phyloP scores from a whole-genome alignment of 73 alveolate species.

The Durusdinium trenchii region DNA sequence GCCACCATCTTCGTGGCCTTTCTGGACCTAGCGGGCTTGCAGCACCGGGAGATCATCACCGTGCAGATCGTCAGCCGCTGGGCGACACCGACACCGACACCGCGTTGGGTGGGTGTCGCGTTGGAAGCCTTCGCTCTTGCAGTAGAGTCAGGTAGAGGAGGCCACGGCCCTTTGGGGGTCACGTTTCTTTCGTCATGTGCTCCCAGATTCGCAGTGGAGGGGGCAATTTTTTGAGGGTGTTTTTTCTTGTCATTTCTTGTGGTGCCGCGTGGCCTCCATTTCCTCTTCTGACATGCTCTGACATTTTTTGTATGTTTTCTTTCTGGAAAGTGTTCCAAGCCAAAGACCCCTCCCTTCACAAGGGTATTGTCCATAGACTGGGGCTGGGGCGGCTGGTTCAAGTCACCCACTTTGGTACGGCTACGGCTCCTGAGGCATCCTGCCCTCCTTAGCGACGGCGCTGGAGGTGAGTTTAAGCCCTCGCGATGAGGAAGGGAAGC shows the following conservation, averaged over 20 bases:
- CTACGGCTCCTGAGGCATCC: slow-evolving; percentile 30
- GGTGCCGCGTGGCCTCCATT: too few relatives aligned
- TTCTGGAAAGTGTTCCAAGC: too few relatives aligned
- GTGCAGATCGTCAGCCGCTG: slow-evolving; percentile 76
- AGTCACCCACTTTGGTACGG: too few relatives aligned
- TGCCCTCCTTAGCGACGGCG: slow-evolving; percentile 59
- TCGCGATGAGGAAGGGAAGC: slow-evolving; percentile 49
- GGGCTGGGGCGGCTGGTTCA: background rate
- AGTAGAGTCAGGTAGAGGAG: too few relatives aligned
- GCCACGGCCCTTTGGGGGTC: too few relatives aligned
- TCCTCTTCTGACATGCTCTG: too few relatives aligned
- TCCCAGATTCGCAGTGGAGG: background rate
- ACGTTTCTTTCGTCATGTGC: too few relatives aligned
- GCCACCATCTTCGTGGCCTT: slow-evolving; percentile 82
- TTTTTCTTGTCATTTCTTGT: background rate
- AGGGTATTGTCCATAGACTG: background rate
- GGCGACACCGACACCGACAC: background rate
- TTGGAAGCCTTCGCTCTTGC: too few relatives aligned
- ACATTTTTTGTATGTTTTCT: too few relatives aligned
- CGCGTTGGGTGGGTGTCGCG: background rate
- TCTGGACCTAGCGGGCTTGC: slow-evolving; percentile 88
- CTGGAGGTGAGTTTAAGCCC: slow-evolving; percentile 68
- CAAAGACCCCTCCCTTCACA: too few relatives aligned
- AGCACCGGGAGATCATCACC: slow-evolving; percentile 84
- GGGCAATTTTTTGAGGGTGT: background rate